phyloP scores from a whole-genome alignment of 352 stramenopile genomes.

The Globisporangium solare region DNA sequence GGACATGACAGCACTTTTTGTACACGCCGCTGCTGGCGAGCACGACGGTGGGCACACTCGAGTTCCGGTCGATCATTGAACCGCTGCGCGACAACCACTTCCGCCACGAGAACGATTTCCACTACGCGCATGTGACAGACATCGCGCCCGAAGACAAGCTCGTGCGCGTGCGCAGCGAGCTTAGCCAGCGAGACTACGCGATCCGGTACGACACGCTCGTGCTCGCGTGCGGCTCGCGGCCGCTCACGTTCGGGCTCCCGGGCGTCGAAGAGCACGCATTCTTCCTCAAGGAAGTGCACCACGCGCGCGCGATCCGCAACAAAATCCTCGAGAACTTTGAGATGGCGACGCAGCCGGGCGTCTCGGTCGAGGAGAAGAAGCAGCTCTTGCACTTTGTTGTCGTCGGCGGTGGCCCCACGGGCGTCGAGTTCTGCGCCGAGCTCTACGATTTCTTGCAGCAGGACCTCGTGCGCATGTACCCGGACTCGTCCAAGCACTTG shows the following conservation, averaged over 20 bases:
- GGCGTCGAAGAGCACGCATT: constrained; percentile 92
- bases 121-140: constrained; percentile 59
- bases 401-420: constrained; percentile 93
- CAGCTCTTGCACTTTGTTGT: constrained; percentile 97
- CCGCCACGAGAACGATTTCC: constrained; percentile 68
- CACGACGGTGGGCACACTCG: constrained; percentile 93
- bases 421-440: constrained; percentile 95
- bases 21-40: constrained; percentile 97
- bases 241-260: constrained; percentile 93
- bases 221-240: constrained; percentile 90
- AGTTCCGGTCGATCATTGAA: constrained; percentile 97
- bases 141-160: constrained; percentile 80
- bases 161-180: constrained; percentile 65
- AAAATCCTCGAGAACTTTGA: constrained; percentile 93
- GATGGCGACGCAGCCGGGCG: constrained; percentile 83
- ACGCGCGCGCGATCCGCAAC: constrained; percentile 87
- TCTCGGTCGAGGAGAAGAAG: constrained; percentile 82
- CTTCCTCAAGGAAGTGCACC: constrained; percentile 97
- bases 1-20: constrained; percentile 88
- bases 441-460: constrained; percentile 92
- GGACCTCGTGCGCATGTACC: constrained; percentile 87
- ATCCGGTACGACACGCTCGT: constrained; percentile 94
- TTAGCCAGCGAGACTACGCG: constrained; percentile 56
- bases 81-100: constrained; percentile 87
- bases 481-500: constrained; percentile 66